A percentile compares a stretch with the other conserved stretches of the same genome.
Evolutionary conservation across 257 asterid genomes (phyloP).

Genomic region (Cordia subcordata): DNA sequence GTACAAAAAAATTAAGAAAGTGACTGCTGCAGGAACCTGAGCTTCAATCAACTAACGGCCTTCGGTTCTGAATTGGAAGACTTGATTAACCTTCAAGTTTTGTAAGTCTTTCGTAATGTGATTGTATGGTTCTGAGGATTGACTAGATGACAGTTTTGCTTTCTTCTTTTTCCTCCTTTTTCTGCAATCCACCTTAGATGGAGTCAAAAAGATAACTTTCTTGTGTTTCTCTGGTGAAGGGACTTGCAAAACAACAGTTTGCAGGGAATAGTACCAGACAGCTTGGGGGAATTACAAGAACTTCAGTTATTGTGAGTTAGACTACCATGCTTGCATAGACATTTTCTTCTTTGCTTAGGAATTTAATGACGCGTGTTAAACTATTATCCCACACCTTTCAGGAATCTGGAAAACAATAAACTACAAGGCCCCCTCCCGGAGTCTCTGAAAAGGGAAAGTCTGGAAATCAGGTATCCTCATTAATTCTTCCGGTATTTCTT

Average conservation of each 20-base stretch:
- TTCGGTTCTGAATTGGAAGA: constrained; percentile 84
- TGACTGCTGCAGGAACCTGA: constrained; percentile 64
- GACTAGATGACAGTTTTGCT: neutral
- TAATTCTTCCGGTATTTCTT: neutral
- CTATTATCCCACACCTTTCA: constrained; percentile 12
- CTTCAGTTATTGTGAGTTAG: constrained; percentile 76
- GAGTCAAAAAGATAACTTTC: neutral
- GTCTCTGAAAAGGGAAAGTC: constrained; percentile 60
- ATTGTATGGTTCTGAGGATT: neutral
- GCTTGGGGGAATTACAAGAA: constrained; percentile 65
- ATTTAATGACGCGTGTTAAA: neutral
- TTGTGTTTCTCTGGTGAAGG: constrained; percentile 32
- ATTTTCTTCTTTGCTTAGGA: neutral
- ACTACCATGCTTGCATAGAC: neutral
- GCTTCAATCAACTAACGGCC: constrained; percentile 76
- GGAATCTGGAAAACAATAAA: constrained; percentile 82
- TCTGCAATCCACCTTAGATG: neutral
- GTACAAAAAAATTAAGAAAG: constrained; percentile 2
- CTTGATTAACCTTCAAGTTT: constrained; percentile 77
- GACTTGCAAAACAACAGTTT: constrained; percentile 84
- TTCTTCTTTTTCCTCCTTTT: neutral
- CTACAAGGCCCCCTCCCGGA: constrained; percentile 91
- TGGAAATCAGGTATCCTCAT: constrained; percentile 59
- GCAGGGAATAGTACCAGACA: constrained; percentile 68
- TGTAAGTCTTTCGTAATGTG: constrained; percentile 48